Evolutionary conservation across 2,329 filamentous ascomycete genomes (phyloP).

Genomic region (Blastomyces gilchristii): DNA sequence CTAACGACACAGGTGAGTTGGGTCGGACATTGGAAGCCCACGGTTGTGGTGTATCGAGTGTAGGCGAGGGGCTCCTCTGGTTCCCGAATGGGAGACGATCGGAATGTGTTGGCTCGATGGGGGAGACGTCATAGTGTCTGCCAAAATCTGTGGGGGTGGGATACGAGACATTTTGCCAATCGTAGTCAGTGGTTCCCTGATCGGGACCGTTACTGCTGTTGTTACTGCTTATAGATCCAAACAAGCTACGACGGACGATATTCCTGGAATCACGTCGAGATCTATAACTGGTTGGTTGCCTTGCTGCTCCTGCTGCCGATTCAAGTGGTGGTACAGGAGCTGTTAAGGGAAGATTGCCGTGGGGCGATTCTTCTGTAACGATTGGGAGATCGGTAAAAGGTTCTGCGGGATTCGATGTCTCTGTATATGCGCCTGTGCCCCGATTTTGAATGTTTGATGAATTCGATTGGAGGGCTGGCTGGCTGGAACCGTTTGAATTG

Average conservation of each 20-base stretch:
- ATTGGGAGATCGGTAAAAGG: not conserved
- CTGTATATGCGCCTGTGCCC: not conserved
- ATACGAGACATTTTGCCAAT: constrained; percentile 4
- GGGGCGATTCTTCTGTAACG: constrained; percentile 1
- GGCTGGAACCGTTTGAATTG: not conserved
- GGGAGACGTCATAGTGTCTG: not conserved
- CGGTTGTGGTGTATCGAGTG: not conserved
- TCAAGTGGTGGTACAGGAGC: not conserved
- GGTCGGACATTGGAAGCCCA: not conserved
- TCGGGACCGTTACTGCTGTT: not conserved
- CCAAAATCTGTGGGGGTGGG: not conserved
- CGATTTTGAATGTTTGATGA: not conserved
- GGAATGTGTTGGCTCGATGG: not conserved
- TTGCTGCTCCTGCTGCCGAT: not conserved
- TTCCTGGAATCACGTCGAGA: not conserved
- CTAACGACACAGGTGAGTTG: not conserved
- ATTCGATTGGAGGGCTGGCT: not conserved
- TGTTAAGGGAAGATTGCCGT: not conserved
- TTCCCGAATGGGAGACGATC: not conserved
- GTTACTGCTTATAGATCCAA: not conserved
- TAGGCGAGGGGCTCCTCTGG: not conserved
- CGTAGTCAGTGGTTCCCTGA: not conserved
- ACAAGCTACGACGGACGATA: not conserved
- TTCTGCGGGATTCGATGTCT: not conserved
- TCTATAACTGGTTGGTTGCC: not conserved